Base-by-base conservation (phyloP, 345 rosid genomes). In the Salix arbutifolia region DNA sequence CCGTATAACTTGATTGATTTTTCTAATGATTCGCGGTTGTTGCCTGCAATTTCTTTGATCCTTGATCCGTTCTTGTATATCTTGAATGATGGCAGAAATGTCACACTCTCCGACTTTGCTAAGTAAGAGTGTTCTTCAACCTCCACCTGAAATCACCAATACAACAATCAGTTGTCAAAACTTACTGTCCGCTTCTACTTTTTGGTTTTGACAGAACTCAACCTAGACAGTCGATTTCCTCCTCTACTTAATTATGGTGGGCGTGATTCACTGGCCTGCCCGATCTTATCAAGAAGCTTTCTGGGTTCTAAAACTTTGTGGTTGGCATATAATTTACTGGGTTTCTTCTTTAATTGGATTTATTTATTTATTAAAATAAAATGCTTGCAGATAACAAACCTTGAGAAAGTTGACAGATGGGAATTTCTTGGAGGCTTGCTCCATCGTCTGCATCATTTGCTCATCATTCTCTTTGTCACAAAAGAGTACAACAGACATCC, bases 331-430 rank as follows among this genome's bases (percentile, higher is more conserved):
- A 6, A 31, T 70, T 28, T 56, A 53, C 56, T 56, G 18, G 35
- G 60, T 35, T 30, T 19, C 38, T 18, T 19, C 23, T 66, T 8
- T 5, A 18, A 19, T 8, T 21, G 19, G 50, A 9, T 37, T 10
- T 37, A 67, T 53, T 8, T 21, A 53, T 8, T 53, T 53, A 21
- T 1, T 23, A 53, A 8, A 38, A 65, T 65, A 19, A 18, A 26
- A 46, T 26, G 40, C 11, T 12, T 46, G 67, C 14, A 28, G 28
- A 52, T 5, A 40, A 61, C 67, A 71, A 42, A 87, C 90, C 90
- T 86, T 85, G 38, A 86, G 88, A 82, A 88, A 88, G 77, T 84
- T 80, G 76, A 88, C 86, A 37, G 87, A 88, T 70, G 90, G 89
- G 81, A 82, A 86, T 77, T 83, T 82, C 77, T 76, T 88, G 90